Evolutionary conservation across 805 yeast genomes (phyloP), one percentile per base, ranked within the genome.

Genomic region (Kodamaea kakaduensis): DNA sequence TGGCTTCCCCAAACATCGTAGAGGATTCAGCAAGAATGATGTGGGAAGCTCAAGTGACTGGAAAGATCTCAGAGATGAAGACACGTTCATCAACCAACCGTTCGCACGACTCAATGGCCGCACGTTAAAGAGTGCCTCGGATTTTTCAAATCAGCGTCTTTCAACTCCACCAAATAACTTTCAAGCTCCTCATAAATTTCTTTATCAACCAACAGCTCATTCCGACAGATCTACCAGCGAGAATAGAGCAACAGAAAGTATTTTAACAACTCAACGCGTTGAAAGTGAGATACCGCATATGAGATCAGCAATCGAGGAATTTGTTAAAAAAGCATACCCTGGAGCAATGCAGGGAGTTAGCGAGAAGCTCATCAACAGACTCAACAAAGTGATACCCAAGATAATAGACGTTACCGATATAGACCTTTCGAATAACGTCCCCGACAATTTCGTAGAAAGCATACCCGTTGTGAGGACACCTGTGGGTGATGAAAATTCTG

Each of bases 41-140:
- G 46, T 40, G 18, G 48, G 44, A 21, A 48, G 48, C 13, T 37
- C 50, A 9, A 36, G 44, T 24, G 52, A 42, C 12, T 40, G 51
- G 12, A 44, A 43, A 17, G 46, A 46, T 17, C 33, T 46, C 20
- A 46, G 40, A 12, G 42, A 38, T 14, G 41, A 41, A 18, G 41
- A 41, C 17, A 41, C 44, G 1, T 41, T 41, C 27, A 30, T 41
- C 13, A 36, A 35, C 27, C 41, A 34, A 22, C 40, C 38, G 2
- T 14, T 12, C 12, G 19, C 23, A 9, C 34, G 19, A 17, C 23
- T 26, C 7, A 5, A 10, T 6, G 19, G 19, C 17, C 29, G 9
- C 6, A 7, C 22, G 9, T 19, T 19, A 19, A 19, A 19, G 22
- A 19, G 22, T 19, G 22, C 6, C 6, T 19, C 22, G 22, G 9